phyloP scores from a whole-genome alignment of 225 moss, liverwort and hornwort genomes.

The Pleurozium schreberi region DNA sequence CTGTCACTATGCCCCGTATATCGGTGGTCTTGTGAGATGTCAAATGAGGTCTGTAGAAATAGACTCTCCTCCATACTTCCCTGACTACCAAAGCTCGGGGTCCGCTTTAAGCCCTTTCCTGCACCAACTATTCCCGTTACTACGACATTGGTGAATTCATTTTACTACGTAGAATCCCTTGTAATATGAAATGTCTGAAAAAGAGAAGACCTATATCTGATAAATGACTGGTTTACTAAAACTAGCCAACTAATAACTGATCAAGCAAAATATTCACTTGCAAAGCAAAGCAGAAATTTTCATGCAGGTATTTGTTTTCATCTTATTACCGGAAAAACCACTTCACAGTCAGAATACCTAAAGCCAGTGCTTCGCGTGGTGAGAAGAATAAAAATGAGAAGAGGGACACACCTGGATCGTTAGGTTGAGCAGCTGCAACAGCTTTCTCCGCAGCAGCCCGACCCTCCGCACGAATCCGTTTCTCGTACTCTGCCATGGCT shows the following conservation, averaged over 20 bases:
- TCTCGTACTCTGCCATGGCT: conserved; percentile 87
- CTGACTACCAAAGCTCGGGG: conserved; percentile 73
- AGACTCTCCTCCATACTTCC: conserved; percentile 79
- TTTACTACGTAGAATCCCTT: background rate
- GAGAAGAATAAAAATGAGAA: background rate
- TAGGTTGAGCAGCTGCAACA: conserved; percentile 50
- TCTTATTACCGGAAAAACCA: background rate
- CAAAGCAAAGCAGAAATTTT: background rate
- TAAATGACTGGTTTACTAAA: background rate
- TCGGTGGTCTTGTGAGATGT: conserved; percentile 56
- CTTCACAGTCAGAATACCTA: background rate
- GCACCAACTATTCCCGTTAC: conserved; percentile 14
- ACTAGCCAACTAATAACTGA: background rate
- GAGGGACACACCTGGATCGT: conserved; percentile 51
- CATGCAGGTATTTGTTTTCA: background rate
- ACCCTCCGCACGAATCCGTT: conserved; percentile 78
- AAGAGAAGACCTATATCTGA: background rate
- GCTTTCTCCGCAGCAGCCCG: conserved; percentile 72
- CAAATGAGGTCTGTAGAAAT: conserved; percentile 52
- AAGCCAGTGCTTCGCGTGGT: background rate
- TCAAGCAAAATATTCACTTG: background rate
- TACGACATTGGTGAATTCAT: background rate
- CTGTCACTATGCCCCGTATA: conserved; percentile 40
- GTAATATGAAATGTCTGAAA: background rate
- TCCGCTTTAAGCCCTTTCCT: conserved; percentile 53